phyloP scores from a whole-genome alignment of 2,329 filamentous ascomycete species.

The Cryphonectria parasitica region DNA sequence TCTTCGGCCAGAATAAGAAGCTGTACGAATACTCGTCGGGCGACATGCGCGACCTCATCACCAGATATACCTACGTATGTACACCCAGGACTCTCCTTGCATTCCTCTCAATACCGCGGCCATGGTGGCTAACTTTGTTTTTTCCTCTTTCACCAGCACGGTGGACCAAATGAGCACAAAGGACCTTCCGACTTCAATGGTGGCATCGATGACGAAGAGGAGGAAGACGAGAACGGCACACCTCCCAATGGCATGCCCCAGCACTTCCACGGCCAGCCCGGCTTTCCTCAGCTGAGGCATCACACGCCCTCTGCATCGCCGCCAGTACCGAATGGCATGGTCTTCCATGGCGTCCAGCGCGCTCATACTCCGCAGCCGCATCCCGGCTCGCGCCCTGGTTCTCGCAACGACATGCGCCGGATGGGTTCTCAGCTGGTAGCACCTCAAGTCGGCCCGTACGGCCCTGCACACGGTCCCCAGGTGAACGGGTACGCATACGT shows the following conservation, averaged over 20 bases:
- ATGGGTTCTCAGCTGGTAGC: slow-evolving; percentile 74
- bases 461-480: slow-evolving; percentile 37
- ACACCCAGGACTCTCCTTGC: background rate
- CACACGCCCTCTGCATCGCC: slow-evolving; percentile 85
- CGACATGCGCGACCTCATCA: slow-evolving; percentile 89
- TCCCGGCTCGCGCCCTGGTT: slow-evolving; percentile 75
- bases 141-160: slow-evolving; percentile 65
- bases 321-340: slow-evolving; percentile 78
- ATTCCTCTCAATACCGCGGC: slow-evolving; percentile 28
- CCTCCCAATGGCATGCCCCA: slow-evolving; percentile 73
- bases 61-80: slow-evolving; percentile 88
- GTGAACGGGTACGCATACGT: slow-evolving; percentile 81
- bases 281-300: slow-evolving; percentile 83
- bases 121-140: slow-evolving; percentile 12
- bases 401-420: slow-evolving; percentile 77
- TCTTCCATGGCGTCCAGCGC: slow-evolving; percentile 62
- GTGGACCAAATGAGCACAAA: slow-evolving; percentile 93
- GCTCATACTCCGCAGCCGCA: slow-evolving; percentile 83
- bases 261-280: slow-evolving; percentile 68
- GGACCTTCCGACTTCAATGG: slow-evolving; percentile 91
- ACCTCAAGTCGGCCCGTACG: slow-evolving; percentile 63
- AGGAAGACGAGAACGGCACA: slow-evolving; percentile 74
- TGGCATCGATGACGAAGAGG: slow-evolving; percentile 83
- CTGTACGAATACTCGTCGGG: slow-evolving; percentile 95
- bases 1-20: slow-evolving; percentile 99